These are phyloP conservation scores for Kalaharituber pfeilii DNA, from an alignment of 2,329 filamentous ascomycete genomes.

Conservation along the genomic window DNA sequence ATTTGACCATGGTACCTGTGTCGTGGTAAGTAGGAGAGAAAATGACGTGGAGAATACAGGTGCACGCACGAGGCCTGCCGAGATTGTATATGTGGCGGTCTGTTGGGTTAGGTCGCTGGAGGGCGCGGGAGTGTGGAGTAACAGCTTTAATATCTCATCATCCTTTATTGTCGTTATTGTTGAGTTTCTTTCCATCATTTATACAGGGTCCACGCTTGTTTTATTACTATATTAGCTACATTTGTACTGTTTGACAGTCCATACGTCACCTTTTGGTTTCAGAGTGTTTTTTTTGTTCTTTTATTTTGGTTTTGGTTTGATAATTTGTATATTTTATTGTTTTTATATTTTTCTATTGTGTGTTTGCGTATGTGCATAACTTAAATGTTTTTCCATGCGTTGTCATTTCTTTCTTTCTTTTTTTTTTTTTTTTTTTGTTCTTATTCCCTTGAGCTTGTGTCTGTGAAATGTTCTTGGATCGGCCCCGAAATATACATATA, in stretches of 20 bases:
- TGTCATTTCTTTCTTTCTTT: not conserved
- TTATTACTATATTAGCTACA: not conserved
- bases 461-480: not conserved
- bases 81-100: too few species aligned
- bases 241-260: not conserved
- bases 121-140: not conserved
- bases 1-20: too few species aligned
- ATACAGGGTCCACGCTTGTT: not conserved
- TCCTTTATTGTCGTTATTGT: not conserved
- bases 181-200: not conserved
- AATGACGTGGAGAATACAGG: too few species aligned
- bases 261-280: not conserved
- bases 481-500: too few species aligned
- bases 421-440: not conserved
- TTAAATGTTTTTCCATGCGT: not conserved
- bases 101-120: constrained; percentile 1
- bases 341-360: not conserved
- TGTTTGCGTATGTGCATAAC: not conserved
- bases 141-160: not conserved
- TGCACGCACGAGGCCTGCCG: too few species aligned
- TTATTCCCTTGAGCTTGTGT: not conserved
- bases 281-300: not conserved
- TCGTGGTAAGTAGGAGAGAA: too few species aligned
- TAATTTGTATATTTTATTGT: too few species aligned
- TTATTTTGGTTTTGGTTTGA: too few species aligned